Base-by-base conservation (phyloP, 169 alveolate genomes). In the Fabrea salina region DNA sequence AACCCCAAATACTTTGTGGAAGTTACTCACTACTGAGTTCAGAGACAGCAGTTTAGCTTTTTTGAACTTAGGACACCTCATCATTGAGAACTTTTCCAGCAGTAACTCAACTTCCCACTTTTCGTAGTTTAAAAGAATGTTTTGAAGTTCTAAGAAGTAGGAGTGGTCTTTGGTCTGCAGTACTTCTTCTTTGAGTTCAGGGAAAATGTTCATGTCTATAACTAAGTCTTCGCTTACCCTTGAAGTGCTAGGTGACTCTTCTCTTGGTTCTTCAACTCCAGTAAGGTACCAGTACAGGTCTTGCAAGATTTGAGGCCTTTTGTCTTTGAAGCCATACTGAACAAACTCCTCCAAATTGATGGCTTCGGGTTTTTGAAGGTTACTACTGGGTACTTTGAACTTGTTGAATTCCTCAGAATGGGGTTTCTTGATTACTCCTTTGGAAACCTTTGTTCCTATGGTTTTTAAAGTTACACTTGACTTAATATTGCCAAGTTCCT, bases 81-180 rank as follows among this genome's bases (percentile, higher is more conserved):
- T 37, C 64, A n/a, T 32, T 13, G 11, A 11, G 39, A 68, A 68
- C 30, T 68, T 68, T 3, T 40, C 78, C 40, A 68, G 61, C 57
- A 68, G 19, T 11, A 22, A 16, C 32, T 43, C 66, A 16, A 35
- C 7, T 3, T 37, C 66, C 13, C 30, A 11, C 30, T 19, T 1
- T 0, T 30, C 41, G 35, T 25, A 68, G 11, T 16, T n/a, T 1
- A 25, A 13, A 22, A 68, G 7, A 13, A 27, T 0, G 16, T 16
- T 37, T 43, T n/a, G 41, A 41, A 68, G 78, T 40, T 68, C 78
- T n/a, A 40, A 33, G 35, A 41, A 68, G 44, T 68, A 68, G n/a
- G n/a, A 11, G 2, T n/a, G 44, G 19, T 30, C n/a, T 43, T 35
- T 16, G 64, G 11, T 37, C 1, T 1, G 1, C 44, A 8, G 37